Base-by-base conservation (phyloP, 441 rosid species). In the Biscutella auriculata region DNA sequence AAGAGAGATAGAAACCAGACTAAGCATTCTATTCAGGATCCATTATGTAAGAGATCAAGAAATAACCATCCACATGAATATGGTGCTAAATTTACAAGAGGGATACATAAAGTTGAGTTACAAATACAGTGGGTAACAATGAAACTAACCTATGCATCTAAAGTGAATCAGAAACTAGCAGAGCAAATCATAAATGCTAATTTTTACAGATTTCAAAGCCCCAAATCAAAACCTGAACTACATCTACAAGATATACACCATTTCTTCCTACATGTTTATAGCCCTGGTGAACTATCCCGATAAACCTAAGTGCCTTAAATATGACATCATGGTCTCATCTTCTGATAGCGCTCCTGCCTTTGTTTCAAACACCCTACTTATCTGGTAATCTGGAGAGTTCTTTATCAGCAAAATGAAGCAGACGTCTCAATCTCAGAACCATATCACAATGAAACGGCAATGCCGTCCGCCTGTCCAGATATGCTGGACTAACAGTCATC, bases 351-450 rank as follows among this genome's bases (percentile, higher is more conserved):
- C 51, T 50, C 23, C 63, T 56, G 49, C 53, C 4, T 28, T 28
- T 59, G 53, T 63, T 49, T 69, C 62, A 81, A 46, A 66, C 63
- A 63, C 73, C 79, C 0, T 80, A 73, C 67, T 82, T 84, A 46
- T 82, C 94, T n/a, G 84, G 83, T 58, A 69, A 73, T 42, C 68
- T 73, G 42, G 87, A 84, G 36, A 86, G 82, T 72, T 86, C 96
- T 76, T 80, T 90, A 50, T 95, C 97, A 5, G 99, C 97, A 75
- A 85, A 94, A 84, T 94, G 96, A 66, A 94, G 97, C 68, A 94
- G 75, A 67, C 99, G 86, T 75, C 95, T 83, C 44, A 94, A 79
- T 74, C 99, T 82, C 63, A 94, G 73, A 63, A 94, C 95, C 97
- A 83, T 88, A 75, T 94, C 99, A 63, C 92, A 81, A 66, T 90